Conservation (phyloP, 208 protist species). For the Trypanosoma rangeli region DNA sequence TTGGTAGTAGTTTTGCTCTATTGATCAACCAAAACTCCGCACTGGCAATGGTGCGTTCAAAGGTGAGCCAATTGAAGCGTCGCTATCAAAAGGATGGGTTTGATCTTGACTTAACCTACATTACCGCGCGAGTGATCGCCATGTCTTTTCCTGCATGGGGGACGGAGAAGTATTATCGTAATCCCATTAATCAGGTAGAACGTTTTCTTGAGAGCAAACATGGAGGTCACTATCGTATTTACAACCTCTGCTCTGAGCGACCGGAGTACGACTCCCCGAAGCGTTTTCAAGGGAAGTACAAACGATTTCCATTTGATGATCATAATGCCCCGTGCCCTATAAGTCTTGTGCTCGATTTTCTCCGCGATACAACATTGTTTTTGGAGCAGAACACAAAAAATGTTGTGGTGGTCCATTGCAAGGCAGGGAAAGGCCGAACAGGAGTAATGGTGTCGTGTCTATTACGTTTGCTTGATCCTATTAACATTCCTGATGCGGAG, state of each 20-base stretch:
- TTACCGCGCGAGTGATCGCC: conserved; percentile 87
- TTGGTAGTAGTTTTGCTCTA: neutral
- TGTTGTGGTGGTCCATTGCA: conserved; percentile 94
- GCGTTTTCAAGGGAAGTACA: conserved; percentile 56
- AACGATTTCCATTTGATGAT: conserved; percentile 93
- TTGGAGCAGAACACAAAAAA: conserved; percentile 66
- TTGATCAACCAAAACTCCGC: conserved; percentile 16
- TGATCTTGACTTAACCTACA: conserved; percentile 94
- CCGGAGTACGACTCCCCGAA: conserved; percentile 65
- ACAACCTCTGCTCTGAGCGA: conserved; percentile 92
- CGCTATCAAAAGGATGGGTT: conserved; percentile 87
- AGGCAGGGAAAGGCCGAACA: conserved; percentile 97
- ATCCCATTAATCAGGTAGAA: conserved; percentile 91
- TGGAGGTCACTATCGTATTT: conserved; percentile 85
- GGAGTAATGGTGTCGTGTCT: conserved; percentile 93
- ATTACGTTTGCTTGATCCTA: conserved; percentile 44
- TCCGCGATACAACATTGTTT: conserved; percentile 51
- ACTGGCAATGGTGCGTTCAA: conserved; percentile 46
- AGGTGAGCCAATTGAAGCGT: conserved; percentile 91
- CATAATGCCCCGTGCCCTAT: conserved; percentile 91
- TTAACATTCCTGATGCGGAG: conserved; percentile 33
- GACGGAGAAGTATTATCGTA: conserved; percentile 92
- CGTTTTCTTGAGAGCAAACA: conserved; percentile 92
- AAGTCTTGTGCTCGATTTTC: conserved; percentile 77
- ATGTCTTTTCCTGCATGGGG: conserved; percentile 93